phyloP scores from a whole-genome alignment of 768 basidiomycete species.

The Mycena indigotica region DNA sequence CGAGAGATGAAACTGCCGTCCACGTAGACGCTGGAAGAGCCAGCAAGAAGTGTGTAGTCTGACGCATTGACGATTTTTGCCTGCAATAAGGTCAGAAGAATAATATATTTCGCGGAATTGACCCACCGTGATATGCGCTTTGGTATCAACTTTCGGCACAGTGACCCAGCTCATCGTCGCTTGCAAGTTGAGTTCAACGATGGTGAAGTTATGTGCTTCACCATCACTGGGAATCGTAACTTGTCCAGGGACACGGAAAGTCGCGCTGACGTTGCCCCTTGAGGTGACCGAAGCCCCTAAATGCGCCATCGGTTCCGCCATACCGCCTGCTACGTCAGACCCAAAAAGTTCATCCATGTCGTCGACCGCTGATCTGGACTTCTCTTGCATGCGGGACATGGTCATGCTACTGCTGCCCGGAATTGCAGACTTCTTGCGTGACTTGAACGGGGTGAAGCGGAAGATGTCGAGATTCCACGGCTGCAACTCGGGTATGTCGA shows the following conservation, averaged over 20 bases:
- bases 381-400: not conserved
- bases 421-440: not conserved
- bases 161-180: constrained; percentile 46
- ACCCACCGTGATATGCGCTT: constrained; percentile 41
- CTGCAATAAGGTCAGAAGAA: constrained; percentile 25
- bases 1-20: constrained; percentile 59
- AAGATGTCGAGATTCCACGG: constrained; percentile 40
- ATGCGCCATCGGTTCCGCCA: constrained; percentile 11
- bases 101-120: not conserved
- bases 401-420: not conserved
- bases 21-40: constrained; percentile 53
- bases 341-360: not conserved
- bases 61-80: constrained; percentile 56
- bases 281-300: constrained; percentile 34
- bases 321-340: not conserved
- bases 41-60: constrained; percentile 52
- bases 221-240: constrained; percentile 46
- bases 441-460: not conserved
- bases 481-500: constrained; percentile 37
- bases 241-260: constrained; percentile 43
- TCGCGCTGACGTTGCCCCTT: constrained; percentile 42
- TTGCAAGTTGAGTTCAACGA: constrained; percentile 38
- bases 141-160: constrained; percentile 41
- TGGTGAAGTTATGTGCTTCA: constrained; percentile 43
- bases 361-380: not conserved